These are phyloP conservation scores for Fomes fomentarius DNA, from an alignment of 1,284 basidiomycete genomes.

Conservation along the genomic window DNA sequence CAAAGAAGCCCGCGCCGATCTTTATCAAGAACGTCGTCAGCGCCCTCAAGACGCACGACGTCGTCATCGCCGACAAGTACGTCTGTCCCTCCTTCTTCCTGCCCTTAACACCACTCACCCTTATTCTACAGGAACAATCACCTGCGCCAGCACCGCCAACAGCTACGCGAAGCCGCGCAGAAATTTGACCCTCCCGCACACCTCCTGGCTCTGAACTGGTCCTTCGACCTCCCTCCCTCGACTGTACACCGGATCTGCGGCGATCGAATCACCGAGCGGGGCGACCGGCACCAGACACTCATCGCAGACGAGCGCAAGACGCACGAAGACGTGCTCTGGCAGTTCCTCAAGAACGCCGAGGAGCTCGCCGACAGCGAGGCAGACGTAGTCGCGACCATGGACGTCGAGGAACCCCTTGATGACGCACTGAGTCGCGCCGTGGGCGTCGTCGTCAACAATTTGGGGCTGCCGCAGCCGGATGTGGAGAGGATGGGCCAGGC, in stretches of 20 bases:
- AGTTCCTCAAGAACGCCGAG: slow-evolving; percentile 73
- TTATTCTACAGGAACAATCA: slow-evolving; percentile 82
- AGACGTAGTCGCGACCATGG: slow-evolving; percentile 70
- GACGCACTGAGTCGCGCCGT: slow-evolving; percentile 62
- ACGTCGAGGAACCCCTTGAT: slow-evolving; percentile 57
- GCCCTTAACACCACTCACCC: background rate
- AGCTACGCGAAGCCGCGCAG: slow-evolving; percentile 61
- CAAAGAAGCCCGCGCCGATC: slow-evolving; percentile 75
- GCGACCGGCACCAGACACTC: slow-evolving; percentile 85
- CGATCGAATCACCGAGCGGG: slow-evolving; percentile 75
- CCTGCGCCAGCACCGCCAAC: slow-evolving; percentile 72
- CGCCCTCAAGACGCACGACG: slow-evolving; percentile 64
- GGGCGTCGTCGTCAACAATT: slow-evolving; percentile 52
- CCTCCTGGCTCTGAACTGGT: slow-evolving; percentile 83
- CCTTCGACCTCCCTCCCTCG: slow-evolving; percentile 54
- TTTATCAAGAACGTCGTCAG: slow-evolving; percentile 81
- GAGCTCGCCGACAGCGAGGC: slow-evolving; percentile 69
- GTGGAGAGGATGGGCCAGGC: slow-evolving; percentile 64
- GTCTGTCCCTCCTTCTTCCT: slow-evolving; percentile 24
- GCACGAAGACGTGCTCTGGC: slow-evolving; percentile 85
- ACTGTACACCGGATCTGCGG: slow-evolving; percentile 76
- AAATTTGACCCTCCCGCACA: slow-evolving; percentile 55
- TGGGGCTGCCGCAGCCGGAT: slow-evolving; percentile 56
- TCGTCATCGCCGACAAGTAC: slow-evolving; percentile 91
- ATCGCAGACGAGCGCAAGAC: slow-evolving; percentile 56